phyloP scores from a whole-genome alignment of 164 flowering plant genomes.

The Saururus chinensis region DNA sequence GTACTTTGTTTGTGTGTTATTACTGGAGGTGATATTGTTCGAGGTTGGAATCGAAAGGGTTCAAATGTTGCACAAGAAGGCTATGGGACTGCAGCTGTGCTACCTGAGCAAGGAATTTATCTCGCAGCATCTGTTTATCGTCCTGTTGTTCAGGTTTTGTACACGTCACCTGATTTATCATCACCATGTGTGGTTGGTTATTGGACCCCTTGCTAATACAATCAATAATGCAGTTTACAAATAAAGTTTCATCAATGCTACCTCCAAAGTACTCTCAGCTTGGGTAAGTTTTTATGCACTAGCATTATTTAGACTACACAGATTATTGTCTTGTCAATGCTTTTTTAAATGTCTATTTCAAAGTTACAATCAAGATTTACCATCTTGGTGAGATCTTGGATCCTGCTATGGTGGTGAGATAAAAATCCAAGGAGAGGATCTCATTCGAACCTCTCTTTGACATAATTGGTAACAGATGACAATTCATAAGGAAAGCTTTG shows the following conservation, averaged over 20 bases:
- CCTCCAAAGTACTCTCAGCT: conserved; percentile 82
- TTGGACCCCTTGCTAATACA: conserved; percentile 6
- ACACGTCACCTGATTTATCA: neutral
- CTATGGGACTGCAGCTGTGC: conserved; percentile 87
- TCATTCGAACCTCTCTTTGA: no score
- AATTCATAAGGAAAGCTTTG: no score
- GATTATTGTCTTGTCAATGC: neutral
- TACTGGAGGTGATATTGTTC: conserved; percentile 55
- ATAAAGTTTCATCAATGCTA: conserved; percentile 77
- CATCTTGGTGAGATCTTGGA: no score
- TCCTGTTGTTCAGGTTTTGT: conserved; percentile 79
- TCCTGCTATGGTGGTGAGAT: no score
- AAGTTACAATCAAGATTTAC: no score
- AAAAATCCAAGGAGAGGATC: no score
- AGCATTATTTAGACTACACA: neutral
- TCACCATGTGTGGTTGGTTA: neutral
- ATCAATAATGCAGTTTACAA: conserved; percentile 68
- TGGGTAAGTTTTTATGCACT: conserved; percentile 46
- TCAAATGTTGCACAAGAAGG: conserved; percentile 83
- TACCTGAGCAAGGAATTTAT: conserved; percentile 97
- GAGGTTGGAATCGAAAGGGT: conserved; percentile 82
- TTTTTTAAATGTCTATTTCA: no score
- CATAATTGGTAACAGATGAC: no score
- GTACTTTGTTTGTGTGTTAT: neutral
- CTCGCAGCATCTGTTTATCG: conserved; percentile 90